phyloP scores from a whole-genome alignment of 2,329 filamentous ascomycete species.

The Neoarthrinium moseri region DNA sequence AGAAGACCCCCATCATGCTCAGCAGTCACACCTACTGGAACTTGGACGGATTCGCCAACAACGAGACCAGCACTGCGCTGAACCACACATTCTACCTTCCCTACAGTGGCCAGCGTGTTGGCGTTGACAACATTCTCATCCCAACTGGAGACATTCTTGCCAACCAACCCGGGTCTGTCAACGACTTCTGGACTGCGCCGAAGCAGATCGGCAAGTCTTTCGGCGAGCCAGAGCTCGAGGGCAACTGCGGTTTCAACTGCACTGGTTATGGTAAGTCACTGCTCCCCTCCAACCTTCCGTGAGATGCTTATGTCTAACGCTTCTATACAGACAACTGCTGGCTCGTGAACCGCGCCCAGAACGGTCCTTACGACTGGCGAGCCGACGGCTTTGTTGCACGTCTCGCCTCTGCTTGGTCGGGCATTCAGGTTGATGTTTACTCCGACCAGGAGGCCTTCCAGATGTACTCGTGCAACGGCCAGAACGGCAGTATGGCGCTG shows the following conservation, averaged over 20 bases:
- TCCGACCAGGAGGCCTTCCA: constrained; percentile 87
- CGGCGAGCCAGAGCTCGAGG: constrained; percentile 56
- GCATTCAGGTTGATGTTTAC: constrained; percentile 79
- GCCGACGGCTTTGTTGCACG: constrained; percentile 59
- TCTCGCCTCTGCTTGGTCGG: constrained; percentile 72
- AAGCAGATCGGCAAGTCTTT: constrained; percentile 77
- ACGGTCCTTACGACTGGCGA: constrained; percentile 63
- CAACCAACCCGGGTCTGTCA: constrained; percentile 65
- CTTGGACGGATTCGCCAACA: constrained; percentile 75
- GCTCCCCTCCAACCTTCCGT: background rate
- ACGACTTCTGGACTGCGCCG: constrained; percentile 79
- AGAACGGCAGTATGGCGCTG: constrained; percentile 69
- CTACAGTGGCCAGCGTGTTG: constrained; percentile 69
- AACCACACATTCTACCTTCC: constrained; percentile 75
- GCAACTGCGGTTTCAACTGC: constrained; percentile 80
- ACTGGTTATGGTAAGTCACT: constrained; percentile 71
- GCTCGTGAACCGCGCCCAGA: constrained; percentile 61
- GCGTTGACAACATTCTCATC: constrained; percentile 68
- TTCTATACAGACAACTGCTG: constrained; percentile 60
- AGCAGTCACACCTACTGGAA: constrained; percentile 79
- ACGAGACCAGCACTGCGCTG: constrained; percentile 61
- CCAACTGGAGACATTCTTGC: constrained; percentile 74
- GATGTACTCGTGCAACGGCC: constrained; percentile 78
- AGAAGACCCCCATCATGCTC: constrained; percentile 82
- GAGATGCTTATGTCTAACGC: constrained; percentile 7